Percentiles rank a stretch among this genome's conserved stretches.
phyloP scores from a whole-genome alignment of 2,329 filamentous ascomycete species.

The Xylariaceae sp. region DNA sequence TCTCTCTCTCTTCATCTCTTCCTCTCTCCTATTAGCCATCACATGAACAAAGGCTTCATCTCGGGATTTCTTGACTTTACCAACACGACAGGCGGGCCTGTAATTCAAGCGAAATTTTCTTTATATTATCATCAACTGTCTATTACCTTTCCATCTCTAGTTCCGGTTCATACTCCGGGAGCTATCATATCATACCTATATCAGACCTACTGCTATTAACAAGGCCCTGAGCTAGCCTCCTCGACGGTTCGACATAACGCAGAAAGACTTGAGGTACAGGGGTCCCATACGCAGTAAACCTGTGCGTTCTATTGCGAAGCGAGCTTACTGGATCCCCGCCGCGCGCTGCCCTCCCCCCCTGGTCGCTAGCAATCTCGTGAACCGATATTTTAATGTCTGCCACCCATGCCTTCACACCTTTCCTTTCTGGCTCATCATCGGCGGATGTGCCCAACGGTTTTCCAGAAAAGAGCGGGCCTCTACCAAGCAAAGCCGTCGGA shows the following conservation, averaged over 20 bases:
- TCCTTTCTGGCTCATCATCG: constrained; percentile 43
- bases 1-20: constrained; percentile 9
- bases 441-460: constrained; percentile 50
- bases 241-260: constrained; percentile 16
- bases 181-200: constrained; percentile 31
- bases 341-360: constrained; percentile 35
- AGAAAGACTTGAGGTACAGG: constrained; percentile 16
- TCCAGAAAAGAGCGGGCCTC: constrained; percentile 50
- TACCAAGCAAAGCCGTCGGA: constrained; percentile 45
- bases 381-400: constrained; percentile 44
- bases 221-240: constrained; percentile 23
- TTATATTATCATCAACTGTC: constrained; percentile 31
- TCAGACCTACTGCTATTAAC: constrained; percentile 24
- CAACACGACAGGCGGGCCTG: constrained; percentile 14
- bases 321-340: constrained; percentile 43
- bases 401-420: constrained; percentile 42
- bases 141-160: constrained; percentile 25
- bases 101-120: constrained; percentile 28
- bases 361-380: constrained; percentile 50
- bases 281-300: constrained; percentile 29
- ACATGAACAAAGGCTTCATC: constrained; percentile 17
- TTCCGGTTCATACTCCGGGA: constrained; percentile 29
- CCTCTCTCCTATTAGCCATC: background rate
- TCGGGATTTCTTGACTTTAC: constrained; percentile 25
- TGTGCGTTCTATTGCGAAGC: constrained; percentile 40